Base-by-base conservation (phyloP, 768 basidiomycete species). In the Podaxis rugospora region DNA sequence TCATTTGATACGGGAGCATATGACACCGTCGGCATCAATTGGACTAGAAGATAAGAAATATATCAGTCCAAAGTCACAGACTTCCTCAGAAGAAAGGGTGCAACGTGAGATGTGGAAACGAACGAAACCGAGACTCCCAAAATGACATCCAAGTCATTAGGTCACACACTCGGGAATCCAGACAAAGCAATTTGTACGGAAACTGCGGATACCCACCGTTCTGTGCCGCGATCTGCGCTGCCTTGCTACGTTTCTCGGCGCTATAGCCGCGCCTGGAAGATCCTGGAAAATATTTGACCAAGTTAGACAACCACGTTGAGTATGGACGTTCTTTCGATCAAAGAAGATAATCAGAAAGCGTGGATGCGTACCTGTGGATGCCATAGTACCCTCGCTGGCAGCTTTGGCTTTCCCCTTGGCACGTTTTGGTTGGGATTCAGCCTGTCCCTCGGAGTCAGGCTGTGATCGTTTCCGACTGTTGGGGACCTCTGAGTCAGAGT, bases 191-290 rank as follows among this genome's bases (percentile, higher is more conserved):
- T 53, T 55, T 27, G 21, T 11, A 13, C 18, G 21, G 27, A 55
- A 55, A 28, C 32, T 37, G 50, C 27, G 59, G 57, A 54, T 36
- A 70, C 77, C 61, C 67, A 90, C 89, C 86, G 66, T 84, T 86
- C 68, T 86, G 82, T 46, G 84, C 83, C 32, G 82, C 80, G 66
- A 84, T 83, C 66, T 85, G 82, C 1, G 85, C 86, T 25, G 85
- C 84, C 60, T 90, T 89, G 63, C 73, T 86, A 61, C 89, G 86
- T 72, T 89, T 90, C 77, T 87, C 89, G 55, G 85, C 76, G 63
- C 80, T 88, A 66, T 86, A 87, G 46, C 87, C 88, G 65, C 88
- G 84, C 73, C 84, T 86, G 40, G 85, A 83, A 49, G 82, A 62
- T 56, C 69, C 76, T 77, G 66, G 46, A 63, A 59, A 55, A 49